Evolutionary conservation across 345 rosid genomes (phyloP).

Genomic region (Gossypium longicalyx): DNA sequence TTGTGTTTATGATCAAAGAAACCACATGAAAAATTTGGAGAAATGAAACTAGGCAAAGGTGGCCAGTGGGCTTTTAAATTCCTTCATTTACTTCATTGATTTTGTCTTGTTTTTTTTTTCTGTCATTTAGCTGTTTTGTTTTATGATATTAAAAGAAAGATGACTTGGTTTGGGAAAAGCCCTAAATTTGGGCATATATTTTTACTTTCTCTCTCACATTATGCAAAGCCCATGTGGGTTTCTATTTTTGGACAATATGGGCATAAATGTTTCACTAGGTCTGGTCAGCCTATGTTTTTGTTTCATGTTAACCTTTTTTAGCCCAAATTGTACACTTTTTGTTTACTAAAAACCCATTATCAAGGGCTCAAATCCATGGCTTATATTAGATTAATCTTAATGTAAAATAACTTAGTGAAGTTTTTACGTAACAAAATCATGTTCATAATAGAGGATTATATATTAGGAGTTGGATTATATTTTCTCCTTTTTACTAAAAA

Average conservation of each 20-base stretch:
- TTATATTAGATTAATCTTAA: background rate
- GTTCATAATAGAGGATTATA: too few relatives aligned
- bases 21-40: background rate
- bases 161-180: background rate
- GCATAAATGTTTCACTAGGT: background rate
- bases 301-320: background rate
- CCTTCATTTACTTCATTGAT: background rate
- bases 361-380: background rate
- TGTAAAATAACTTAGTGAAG: background rate
- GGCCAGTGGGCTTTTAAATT: background rate
- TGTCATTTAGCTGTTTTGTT: constrained; percentile 7
- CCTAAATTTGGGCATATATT: background rate
- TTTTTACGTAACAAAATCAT: too few relatives aligned
- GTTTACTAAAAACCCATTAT: constrained; percentile 1
- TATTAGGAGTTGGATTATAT: too few relatives aligned
- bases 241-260: background rate
- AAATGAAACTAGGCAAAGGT: background rate
- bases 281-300: background rate
- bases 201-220: background rate
- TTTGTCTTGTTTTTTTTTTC: too few relatives aligned
- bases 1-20: background rate
- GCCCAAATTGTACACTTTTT: background rate
- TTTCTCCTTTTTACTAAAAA: too few relatives aligned
- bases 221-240: background rate
- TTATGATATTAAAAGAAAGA: background rate